Evolutionary conservation across 371 early-diverging fungal genomes (phyloP), one percentile per base, ranked within the genome.

Genomic region (Mortierella sp.): DNA sequence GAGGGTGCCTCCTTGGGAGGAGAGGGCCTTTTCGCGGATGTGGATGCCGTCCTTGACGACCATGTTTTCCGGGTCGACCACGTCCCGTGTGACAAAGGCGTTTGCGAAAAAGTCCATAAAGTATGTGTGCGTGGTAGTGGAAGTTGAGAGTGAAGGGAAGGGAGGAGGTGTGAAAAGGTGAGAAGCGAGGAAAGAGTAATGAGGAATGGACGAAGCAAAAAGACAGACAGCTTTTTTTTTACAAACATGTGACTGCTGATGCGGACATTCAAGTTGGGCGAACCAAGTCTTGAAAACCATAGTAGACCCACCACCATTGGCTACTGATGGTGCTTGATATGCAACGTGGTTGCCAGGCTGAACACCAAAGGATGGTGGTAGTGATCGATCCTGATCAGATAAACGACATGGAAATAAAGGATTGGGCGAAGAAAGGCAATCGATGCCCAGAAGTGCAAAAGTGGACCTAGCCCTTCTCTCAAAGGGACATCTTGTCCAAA

Each of bases 51-150:
- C 82, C 71, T 81, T 77, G 72, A 77, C 74, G 16, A 80, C 73
- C 39, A 69, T 53, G 47, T 66, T 68, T 16, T 65, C 53, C 3
- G 71, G 22, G 63, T 74, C 67, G 34, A 39, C 77, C 9, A 66
- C 68, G 64, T 81, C 82, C 40, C 82, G 73, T 43, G 67, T 68
- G 41, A 74, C 52, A 64, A 73, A 81, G 22, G 82, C 77, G 52
- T 81, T 81, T 64, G 74, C 64, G 44, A 81, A 81, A 77, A 81
- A 81, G 74, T 77, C 77, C 82, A 81, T 81, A 34, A 40, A n/a
- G n/a, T n/a, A n/a, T n/a, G n/a, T 22, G 29, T 43, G 43, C 39
- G 13, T 22, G 24, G 43, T 26, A 26, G 40, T 5, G 61, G 39
- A 45, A 65, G 26, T 3, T 40, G 6, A 43, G 10, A 2, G 6